Base-by-base conservation (phyloP, 2,329 filamentous ascomycete genomes). In the Furcasterigmium sp. region DNA sequence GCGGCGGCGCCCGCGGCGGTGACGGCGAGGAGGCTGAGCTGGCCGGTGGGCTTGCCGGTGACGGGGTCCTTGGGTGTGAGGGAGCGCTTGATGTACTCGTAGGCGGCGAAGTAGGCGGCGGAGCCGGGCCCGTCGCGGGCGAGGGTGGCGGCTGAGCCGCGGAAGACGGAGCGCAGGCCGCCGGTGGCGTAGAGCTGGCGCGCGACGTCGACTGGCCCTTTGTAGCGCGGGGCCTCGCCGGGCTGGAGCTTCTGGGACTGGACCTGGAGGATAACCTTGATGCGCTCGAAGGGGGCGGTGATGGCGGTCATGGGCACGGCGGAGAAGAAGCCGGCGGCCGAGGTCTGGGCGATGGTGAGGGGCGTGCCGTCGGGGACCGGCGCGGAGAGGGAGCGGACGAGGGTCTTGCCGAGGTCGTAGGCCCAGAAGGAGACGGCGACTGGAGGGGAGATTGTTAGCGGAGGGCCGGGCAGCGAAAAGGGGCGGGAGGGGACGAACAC, bases 211-310 rank as follows among this genome's bases (percentile, higher is more conserved):
- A 87, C 51, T 46, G 87, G 90, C 59, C 91, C 91, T 36, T 75
- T 78, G 75, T 97, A 97, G 59, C 87, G 89, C 14, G 90, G 91
- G 68, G 95, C 94, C 71, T 96, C 86, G 58, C 91, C 91, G 0
- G 91, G 87, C 1, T 83, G 82, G 32, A 93, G 83, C 68, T 91
- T 90, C 67, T 96, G 90, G 58, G 90, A 91, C 69, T 97, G 93
- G 53, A 97, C 94, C 67, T 98, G 93, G 2, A 98, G 84, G 51
- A 98, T 90, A 44, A 98, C 91, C 70, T 98, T 98, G 56, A 98
- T 90, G 59, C 93, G 91, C 76, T 98, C 93, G 63, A 98, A 97
- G 48, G 93, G 93, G 5, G 93, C 93, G n/a, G 93, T 97, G 71
- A 98, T 96, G 66, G 88, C 69, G 4, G 93, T 98, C 89, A 95